phyloP scores from a whole-genome alignment of 805 yeast genomes.

The Zygotorulaspora chibaensis region DNA sequence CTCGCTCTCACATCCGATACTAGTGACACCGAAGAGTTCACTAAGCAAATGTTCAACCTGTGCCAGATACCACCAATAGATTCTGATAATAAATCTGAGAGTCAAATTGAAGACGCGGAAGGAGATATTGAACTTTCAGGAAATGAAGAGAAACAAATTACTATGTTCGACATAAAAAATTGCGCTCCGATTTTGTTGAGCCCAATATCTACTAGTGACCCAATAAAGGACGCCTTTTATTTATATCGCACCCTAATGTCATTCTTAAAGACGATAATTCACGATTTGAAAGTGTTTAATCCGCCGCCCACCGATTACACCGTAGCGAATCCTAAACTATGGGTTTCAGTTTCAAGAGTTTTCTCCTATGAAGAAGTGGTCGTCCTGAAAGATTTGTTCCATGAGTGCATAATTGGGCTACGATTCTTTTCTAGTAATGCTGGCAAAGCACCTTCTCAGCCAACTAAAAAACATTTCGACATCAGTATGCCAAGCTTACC shows the following conservation, averaged over 20 bases:
- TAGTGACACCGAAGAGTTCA: constrained; percentile 38
- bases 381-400: constrained; percentile 69
- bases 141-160: constrained; percentile 24
- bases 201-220: constrained; percentile 49
- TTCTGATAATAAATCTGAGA: constrained; percentile 28
- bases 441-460: constrained; percentile 24
- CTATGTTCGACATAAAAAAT: constrained; percentile 45
- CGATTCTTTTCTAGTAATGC: constrained; percentile 58
- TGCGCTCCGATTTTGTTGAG: constrained; percentile 57
- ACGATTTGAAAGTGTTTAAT: constrained; percentile 83
- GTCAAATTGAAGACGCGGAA: constrained; percentile 24
- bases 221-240: constrained; percentile 82
- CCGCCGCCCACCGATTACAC: constrained; percentile 65
- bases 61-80: constrained; percentile 1
- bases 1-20: constrained; percentile 34
- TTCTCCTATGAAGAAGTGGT: constrained; percentile 78
- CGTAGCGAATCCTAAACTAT: constrained; percentile 49
- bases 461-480: constrained; percentile 44
- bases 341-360: constrained; percentile 87
- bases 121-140: constrained; percentile 15
- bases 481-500: constrained; percentile 79
- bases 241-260: constrained; percentile 84
- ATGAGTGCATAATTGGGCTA: constrained; percentile 80
- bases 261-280: constrained; percentile 83
- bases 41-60: constrained; percentile 28